Evolutionary conservation across 139 green algal genomes (phyloP).

Genomic region (Chlamydomonas urium): DNA sequence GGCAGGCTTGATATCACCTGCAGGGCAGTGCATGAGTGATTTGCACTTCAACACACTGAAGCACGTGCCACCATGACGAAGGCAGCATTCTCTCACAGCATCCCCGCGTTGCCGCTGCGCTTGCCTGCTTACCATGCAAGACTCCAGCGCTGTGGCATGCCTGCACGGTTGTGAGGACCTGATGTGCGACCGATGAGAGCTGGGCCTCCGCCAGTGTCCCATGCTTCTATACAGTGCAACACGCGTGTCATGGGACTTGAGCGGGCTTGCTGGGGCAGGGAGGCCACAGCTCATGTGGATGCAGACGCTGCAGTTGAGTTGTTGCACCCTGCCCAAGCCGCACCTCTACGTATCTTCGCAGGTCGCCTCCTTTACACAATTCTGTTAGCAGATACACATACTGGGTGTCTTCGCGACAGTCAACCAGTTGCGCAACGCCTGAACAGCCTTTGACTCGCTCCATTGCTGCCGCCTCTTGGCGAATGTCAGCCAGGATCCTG

Average conservation of each 20-base stretch:
- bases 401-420: slow-evolving; percentile 36
- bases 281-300: too few species aligned
- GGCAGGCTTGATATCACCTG: slow-evolving; percentile 27
- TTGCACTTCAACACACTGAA: too few species aligned
- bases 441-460: slow-evolving; percentile 19
- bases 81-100: too few species aligned
- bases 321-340: too few species aligned
- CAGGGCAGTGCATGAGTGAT: too few species aligned
- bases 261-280: too few species aligned
- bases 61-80: too few species aligned
- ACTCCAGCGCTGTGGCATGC: slow-evolving; percentile 35
- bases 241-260: too few species aligned
- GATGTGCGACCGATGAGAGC: slow-evolving; percentile 24
- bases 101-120: too few species aligned
- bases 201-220: slow-evolving; percentile 19
- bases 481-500: slow-evolving; percentile 43
- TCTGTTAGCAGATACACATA: slow-evolving; percentile 43
- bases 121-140: too few species aligned
- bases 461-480: slow-evolving; percentile 31
- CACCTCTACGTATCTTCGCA: slow-evolving; percentile 47
- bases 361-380: slow-evolving; percentile 45
- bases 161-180: slow-evolving; percentile 33
- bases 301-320: too few species aligned
- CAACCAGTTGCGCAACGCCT: slow-evolving; percentile 32
- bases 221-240: too few species aligned